A percentile compares a stretch with the other conserved stretches of the same genome.
phyloP scores from a whole-genome alignment of 768 basidiomycete species.

The Lenzites betulinus region DNA sequence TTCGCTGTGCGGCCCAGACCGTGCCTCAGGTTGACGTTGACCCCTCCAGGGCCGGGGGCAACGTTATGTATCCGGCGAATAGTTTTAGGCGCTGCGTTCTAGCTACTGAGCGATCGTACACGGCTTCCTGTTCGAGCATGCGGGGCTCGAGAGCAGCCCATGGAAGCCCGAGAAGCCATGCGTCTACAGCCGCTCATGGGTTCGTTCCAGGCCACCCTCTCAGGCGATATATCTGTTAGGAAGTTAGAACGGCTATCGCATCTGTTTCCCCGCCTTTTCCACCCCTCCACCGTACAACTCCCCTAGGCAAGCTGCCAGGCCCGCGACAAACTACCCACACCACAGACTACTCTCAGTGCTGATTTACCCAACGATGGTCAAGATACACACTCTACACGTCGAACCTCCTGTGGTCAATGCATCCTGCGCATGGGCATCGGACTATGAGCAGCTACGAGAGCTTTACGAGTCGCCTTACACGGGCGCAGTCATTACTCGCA shows the following conservation, averaged over 20 bases:
- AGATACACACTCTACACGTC: constrained; percentile 56
- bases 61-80: background rate
- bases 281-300: background rate
- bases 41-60: background rate
- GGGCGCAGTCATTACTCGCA: constrained; percentile 81
- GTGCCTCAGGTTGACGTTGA: background rate
- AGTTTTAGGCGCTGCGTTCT: constrained; percentile 2
- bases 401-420: constrained; percentile 73
- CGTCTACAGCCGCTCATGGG: constrained; percentile 5
- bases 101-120: constrained; percentile 5
- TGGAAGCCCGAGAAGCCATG: constrained; percentile 1
- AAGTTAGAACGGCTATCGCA: background rate
- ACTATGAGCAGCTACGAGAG: constrained; percentile 58
- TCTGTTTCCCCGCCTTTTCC: constrained; percentile 2
- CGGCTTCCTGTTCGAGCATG: constrained; percentile 8
- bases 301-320: background rate
- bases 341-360: background rate
- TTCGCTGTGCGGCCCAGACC: constrained; percentile 6
- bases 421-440: constrained; percentile 82
- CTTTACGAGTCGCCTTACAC: constrained; percentile 70
- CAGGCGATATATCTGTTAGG: constrained; percentile 11
- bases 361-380: constrained; percentile 46
- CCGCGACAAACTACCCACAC: too few relatives aligned
- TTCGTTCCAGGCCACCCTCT: constrained; percentile 15
- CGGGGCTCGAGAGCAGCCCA: constrained; percentile 11